Percentiles rank a stretch among this genome's conserved stretches.
phyloP scores from a whole-genome alignment of 257 asterid genomes.

The Gentiana macrophylla region DNA sequence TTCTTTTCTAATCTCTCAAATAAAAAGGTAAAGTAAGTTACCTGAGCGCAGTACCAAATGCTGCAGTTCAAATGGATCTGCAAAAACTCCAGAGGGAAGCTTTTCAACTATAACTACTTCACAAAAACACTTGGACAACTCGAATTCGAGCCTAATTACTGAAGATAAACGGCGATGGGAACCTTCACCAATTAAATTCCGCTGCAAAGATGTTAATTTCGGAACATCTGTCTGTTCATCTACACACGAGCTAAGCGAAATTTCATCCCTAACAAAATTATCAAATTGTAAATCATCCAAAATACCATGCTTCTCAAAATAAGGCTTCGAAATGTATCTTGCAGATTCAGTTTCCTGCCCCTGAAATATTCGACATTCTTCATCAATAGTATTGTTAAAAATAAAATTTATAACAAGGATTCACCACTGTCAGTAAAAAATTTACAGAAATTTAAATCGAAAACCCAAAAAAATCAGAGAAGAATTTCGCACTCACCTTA shows the following conservation, averaged over 20 bases:
- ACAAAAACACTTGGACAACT: conserved; percentile 32
- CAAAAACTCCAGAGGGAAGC: conserved; percentile 73
- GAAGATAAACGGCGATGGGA: conserved; percentile 67
- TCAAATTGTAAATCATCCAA: conserved; percentile 37
- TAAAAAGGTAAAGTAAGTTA: conserved; percentile 8
- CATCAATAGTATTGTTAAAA: too few species aligned
- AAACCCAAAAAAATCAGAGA: too few species aligned
- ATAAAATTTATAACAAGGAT: too few species aligned
- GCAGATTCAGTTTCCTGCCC: too few species aligned
- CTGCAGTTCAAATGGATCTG: conserved; percentile 90
- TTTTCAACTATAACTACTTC: conserved; percentile 42
- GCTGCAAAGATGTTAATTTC: conserved; percentile 16
- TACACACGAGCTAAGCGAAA: conserved; percentile 26
- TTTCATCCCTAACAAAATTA: conserved; percentile 25
- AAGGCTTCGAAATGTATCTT: conserved; percentile 1
- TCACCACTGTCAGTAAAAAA: too few species aligned
- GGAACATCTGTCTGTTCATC: conserved; percentile 21
- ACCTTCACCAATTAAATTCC: conserved; percentile 70
- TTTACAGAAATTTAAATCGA: too few species aligned
- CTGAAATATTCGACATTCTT: too few species aligned
- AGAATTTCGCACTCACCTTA: too few species aligned
- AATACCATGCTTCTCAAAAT: conserved; percentile 33
- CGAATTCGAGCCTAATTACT: conserved; percentile 30
- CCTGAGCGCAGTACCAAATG: conserved; percentile 70
- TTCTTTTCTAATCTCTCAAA: neutral